Evolutionary conservation across 2,329 filamentous ascomycete genomes (phyloP).

Genomic region (Pyrenophora teres): DNA sequence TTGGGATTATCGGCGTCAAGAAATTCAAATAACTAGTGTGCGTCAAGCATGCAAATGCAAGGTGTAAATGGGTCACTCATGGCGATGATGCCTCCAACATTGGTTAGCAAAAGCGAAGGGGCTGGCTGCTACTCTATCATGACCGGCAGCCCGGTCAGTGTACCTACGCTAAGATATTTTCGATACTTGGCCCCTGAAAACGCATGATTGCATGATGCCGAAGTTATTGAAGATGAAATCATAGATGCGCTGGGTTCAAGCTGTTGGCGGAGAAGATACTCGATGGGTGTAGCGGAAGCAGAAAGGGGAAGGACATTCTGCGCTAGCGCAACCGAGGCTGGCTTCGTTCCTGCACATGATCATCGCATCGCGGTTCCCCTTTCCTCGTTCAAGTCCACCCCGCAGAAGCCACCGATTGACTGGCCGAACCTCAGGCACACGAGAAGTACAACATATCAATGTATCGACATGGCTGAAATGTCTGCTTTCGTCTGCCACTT

Average conservation of each 20-base stretch:
- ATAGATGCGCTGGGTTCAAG: background rate
- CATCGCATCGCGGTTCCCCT: background rate
- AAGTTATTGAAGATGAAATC: conserved; percentile 3
- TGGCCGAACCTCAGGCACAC: background rate
- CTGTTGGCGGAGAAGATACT: conserved; percentile 6
- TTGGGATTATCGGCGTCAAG: no score
- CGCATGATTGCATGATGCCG: background rate
- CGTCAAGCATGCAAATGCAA: no score
- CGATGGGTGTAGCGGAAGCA: conserved; percentile 4
- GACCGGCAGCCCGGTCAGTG: no score
- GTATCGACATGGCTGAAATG: background rate
- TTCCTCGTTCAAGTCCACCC: background rate
- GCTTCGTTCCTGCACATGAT: background rate
- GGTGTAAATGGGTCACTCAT: no score
- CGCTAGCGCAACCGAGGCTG: conserved; percentile 17
- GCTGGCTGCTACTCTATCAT: no score
- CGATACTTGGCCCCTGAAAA: no score
- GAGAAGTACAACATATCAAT: background rate
- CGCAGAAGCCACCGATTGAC: background rate
- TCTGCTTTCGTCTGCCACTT: background rate
- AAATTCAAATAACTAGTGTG: no score
- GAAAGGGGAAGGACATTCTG: conserved; percentile 12
- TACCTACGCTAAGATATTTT: no score
- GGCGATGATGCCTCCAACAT: no score
- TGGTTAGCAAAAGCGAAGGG: no score